Evolutionary conservation across 2,329 filamentous ascomycete genomes (phyloP).

Genomic region (Alternaria triticina): DNA sequence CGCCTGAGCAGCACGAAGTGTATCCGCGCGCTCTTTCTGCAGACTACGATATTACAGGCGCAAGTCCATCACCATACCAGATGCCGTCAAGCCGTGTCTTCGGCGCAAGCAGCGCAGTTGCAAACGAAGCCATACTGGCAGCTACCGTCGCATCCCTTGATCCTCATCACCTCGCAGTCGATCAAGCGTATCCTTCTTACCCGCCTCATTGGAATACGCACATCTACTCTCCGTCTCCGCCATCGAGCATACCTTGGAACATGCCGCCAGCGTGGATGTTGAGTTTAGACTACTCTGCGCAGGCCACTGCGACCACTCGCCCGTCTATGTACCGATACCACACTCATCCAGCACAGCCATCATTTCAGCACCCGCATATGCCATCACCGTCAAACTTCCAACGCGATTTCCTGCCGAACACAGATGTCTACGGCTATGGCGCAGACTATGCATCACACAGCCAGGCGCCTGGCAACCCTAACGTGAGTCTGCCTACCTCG

Average conservation of each 20-base stretch:
- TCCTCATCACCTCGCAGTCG: conserved; percentile 10
- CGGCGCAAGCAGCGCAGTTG: conserved; percentile 12
- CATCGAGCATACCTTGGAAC: conserved; percentile 26
- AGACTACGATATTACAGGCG: conserved; percentile 16
- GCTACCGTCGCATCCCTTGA: conserved; percentile 19
- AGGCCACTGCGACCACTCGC: conserved; percentile 9
- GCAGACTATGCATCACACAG: conserved; percentile 12
- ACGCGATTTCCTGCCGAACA: conserved; percentile 9
- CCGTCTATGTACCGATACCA: conserved; percentile 20
- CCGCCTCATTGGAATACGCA: conserved; percentile 22
- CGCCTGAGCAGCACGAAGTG: conserved; percentile 18
- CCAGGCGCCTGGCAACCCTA: conserved; percentile 15
- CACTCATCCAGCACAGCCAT: conserved; percentile 12
- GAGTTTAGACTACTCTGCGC: conserved; percentile 14
- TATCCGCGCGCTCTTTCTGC: conserved; percentile 25
- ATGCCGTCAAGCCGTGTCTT: conserved; percentile 19
- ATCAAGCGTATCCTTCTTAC: conserved; percentile 20
- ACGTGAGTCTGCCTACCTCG: conserved; percentile 26
- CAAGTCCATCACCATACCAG: conserved; percentile 10
- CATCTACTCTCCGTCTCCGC: conserved; percentile 22
- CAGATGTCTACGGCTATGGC: conserved; percentile 20
- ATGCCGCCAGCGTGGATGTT: conserved; percentile 25
- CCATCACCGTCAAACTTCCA: conserved; percentile 20
- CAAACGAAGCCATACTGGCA: conserved; percentile 13
- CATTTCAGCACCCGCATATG: conserved; percentile 19